Conservation (phyloP, 1,284 basidiomycete genomes). For the Naganishia sp. region DNA sequence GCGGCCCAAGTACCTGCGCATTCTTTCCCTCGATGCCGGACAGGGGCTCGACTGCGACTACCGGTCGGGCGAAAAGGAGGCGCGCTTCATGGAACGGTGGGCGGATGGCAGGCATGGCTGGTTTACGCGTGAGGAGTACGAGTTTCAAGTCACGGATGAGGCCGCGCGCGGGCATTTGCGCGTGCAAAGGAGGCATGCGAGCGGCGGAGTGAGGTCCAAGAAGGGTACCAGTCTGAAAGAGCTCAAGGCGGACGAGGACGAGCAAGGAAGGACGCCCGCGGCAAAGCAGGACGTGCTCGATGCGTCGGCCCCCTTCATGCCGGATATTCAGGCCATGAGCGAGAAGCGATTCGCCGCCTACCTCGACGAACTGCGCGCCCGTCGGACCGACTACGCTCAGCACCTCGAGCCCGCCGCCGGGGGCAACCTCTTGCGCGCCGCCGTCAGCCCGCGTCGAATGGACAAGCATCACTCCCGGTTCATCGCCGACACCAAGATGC, state of each 20-base stretch:
- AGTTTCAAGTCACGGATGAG: slow-evolving; percentile 7
- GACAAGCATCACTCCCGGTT: slow-evolving; percentile 34
- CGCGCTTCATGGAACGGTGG: slow-evolving; percentile 49
- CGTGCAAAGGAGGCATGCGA: slow-evolving; percentile 5
- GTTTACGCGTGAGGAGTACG: slow-evolving; percentile 33
- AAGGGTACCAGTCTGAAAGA: slow-evolving; percentile 18
- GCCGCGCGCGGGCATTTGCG: background rate
- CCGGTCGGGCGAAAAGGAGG: slow-evolving; percentile 49
- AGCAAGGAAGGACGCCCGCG: background rate
- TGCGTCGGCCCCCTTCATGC: slow-evolving; percentile 33
- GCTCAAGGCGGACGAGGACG: slow-evolving; percentile 39
- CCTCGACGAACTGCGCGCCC: slow-evolving; percentile 40
- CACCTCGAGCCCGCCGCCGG: slow-evolving; percentile 8
- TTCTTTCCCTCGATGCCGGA: slow-evolving; percentile 44
- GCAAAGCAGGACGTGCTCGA: slow-evolving; percentile 15
- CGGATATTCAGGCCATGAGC: slow-evolving; percentile 50
- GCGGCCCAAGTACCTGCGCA: slow-evolving; percentile 43
- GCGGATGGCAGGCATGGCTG: slow-evolving; percentile 46
- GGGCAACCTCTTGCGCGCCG: slow-evolving; percentile 20
- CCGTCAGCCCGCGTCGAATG: slow-evolving; percentile 17
- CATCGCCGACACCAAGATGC: slow-evolving; percentile 28
- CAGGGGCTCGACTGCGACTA: slow-evolving; percentile 45
- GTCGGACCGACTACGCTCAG: slow-evolving; percentile 36
- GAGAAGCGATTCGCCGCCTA: slow-evolving; percentile 46
- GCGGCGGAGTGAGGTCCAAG: slow-evolving; percentile 2